Conservation (phyloP, 306 rosid species). For the Prunus mume region DNA sequence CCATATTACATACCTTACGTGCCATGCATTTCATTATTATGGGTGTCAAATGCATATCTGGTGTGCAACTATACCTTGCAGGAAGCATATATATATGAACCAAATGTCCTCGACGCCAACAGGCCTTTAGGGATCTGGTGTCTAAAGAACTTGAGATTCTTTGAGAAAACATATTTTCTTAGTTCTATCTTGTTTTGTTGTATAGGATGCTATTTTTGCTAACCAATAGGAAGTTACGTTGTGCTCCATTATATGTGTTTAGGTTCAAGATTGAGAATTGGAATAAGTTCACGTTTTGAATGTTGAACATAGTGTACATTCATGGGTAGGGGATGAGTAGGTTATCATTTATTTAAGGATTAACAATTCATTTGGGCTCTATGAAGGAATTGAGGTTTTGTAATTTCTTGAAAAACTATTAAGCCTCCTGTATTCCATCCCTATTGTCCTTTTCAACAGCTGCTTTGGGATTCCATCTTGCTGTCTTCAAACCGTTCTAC, state of each 20-base stretch:
- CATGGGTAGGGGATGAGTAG: neutral
- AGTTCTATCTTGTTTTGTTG: too few relatives aligned
- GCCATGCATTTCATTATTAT: constrained; percentile 1
- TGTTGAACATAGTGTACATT: too few relatives aligned
- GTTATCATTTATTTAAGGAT: neutral
- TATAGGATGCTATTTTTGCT: neutral
- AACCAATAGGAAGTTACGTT: neutral
- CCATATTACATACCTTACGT: neutral
- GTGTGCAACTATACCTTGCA: neutral
- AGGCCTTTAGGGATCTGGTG: neutral
- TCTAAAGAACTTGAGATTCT: neutral
- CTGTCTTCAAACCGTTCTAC: constrained; percentile 6
- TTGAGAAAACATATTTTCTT: neutral
- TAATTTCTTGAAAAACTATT: neutral
- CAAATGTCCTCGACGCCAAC: neutral
- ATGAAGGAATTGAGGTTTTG: neutral
- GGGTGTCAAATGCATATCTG: constrained; percentile 1
- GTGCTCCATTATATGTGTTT: neutral
- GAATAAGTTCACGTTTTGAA: too few relatives aligned
- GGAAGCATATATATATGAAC: neutral
- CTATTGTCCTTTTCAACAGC: neutral
- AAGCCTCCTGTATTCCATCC: neutral
- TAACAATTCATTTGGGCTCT: neutral
- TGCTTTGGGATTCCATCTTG: neutral
- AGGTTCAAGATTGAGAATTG: too few relatives aligned